These are phyloP conservation scores for Colletotrichum destructivum DNA, from an alignment of 2,329 filamentous ascomycete genomes.

Conservation along the genomic window DNA sequence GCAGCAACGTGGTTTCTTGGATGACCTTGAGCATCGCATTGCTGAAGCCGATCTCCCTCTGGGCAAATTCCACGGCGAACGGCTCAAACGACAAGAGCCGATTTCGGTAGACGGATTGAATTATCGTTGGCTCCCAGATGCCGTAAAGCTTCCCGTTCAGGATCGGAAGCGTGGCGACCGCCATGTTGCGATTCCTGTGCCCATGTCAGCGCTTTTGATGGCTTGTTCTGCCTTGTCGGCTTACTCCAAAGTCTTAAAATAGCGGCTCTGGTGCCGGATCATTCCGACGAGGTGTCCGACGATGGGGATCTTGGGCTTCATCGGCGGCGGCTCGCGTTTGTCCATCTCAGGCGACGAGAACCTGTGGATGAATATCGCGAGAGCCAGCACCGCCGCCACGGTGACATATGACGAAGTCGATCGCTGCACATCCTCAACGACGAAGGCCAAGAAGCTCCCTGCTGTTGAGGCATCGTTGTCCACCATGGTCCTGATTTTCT, in stretches of 20 bases:
- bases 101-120: slow-evolving; percentile 56
- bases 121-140: slow-evolving; percentile 57
- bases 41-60: slow-evolving; percentile 56
- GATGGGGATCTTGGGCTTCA: slow-evolving; percentile 59
- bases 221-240: slow-evolving; percentile 43
- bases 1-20: slow-evolving; percentile 1
- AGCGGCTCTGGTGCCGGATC: slow-evolving; percentile 54
- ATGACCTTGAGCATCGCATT: slow-evolving; percentile 48
- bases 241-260: slow-evolving; percentile 57
- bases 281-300: slow-evolving; percentile 64
- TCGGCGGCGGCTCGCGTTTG: slow-evolving; percentile 58
- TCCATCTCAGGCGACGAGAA: slow-evolving; percentile 44
- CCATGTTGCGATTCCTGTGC: slow-evolving; percentile 46
- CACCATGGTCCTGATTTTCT: background rate
- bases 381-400: background rate
- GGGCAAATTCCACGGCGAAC: slow-evolving; percentile 55
- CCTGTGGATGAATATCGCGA: slow-evolving; percentile 1
- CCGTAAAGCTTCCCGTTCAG: slow-evolving; percentile 60
- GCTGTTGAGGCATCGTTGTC: slow-evolving; percentile 20
- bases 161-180: slow-evolving; percentile 62
- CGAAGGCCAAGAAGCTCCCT: slow-evolving; percentile 13
- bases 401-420: slow-evolving; percentile 10
- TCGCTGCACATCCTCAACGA: slow-evolving; percentile 8
- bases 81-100: slow-evolving; percentile 60
- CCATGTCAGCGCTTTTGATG: slow-evolving; percentile 50